phyloP scores from a whole-genome alignment of 441 rosid species.

The Eruca vesicaria region DNA sequence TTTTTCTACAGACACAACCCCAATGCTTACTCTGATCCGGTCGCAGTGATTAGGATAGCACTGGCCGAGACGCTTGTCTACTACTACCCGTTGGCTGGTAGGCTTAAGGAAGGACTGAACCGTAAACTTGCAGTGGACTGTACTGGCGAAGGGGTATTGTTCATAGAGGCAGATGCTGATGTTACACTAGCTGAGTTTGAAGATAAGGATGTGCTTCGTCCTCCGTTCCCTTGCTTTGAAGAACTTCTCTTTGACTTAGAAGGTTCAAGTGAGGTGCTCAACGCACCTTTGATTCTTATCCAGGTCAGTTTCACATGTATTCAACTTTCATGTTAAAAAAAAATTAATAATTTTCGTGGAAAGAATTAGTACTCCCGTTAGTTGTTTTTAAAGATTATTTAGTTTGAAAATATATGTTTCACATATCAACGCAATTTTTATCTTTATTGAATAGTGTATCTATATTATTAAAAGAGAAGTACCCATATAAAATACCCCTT shows the following conservation, averaged over 20 bases:
- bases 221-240: constrained; percentile 59
- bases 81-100: constrained; percentile 41
- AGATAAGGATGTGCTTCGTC: constrained; percentile 40
- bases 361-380: not conserved
- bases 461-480: too few species aligned
- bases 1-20: constrained; percentile 31
- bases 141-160: constrained; percentile 38
- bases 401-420: not conserved
- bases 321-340: not conserved
- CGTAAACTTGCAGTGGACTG: constrained; percentile 39
- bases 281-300: constrained; percentile 50
- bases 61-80: constrained; percentile 33
- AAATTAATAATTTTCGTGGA: not conserved
- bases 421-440: not conserved
- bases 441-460: too few species aligned
- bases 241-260: constrained; percentile 52
- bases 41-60: constrained; percentile 21
- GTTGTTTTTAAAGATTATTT: not conserved
- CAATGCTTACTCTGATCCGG: constrained; percentile 23
- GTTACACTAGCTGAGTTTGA: constrained; percentile 40
- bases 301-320: constrained; percentile 40
- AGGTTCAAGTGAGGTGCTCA: constrained; percentile 41
- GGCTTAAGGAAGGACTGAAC: constrained; percentile 30
- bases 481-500: too few species aligned
- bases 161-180: constrained; percentile 41